phyloP scores from a whole-genome alignment of 345 rosid species.

The Syzygium jambos region DNA sequence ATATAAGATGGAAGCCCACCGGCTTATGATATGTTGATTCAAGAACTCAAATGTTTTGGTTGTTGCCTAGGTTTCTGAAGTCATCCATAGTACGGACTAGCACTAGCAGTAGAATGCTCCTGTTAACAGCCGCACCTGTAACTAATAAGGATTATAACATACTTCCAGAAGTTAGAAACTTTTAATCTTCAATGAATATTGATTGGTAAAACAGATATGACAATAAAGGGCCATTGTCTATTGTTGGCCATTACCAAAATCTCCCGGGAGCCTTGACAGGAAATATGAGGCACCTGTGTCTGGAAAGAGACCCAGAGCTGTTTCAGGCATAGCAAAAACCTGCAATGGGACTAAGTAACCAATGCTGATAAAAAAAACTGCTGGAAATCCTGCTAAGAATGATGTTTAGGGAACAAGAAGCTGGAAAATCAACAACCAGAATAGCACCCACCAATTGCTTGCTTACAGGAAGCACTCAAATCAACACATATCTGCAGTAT shows the following conservation, averaged over 20 bases:
- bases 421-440: not conserved
- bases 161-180: not conserved
- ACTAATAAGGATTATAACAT: not conserved
- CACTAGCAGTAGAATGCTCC: not conserved
- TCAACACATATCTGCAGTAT: not conserved
- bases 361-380: not conserved
- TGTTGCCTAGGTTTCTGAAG: not conserved
- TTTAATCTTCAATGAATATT: not conserved
- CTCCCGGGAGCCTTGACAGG: conserved; percentile 79
- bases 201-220: not conserved
- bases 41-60: not conserved
- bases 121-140: not conserved
- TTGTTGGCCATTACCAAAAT: conserved; percentile 41
- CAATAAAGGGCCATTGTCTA: not conserved
- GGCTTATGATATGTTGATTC: not conserved
- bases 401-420: not conserved
- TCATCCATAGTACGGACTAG: not conserved
- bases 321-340: conserved; percentile 90
- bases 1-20: not conserved
- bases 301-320: conserved; percentile 75
- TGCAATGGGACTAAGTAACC: conserved; percentile 3
- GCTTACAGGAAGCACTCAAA: not conserved
- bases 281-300: conserved; percentile 73
- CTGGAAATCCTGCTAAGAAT: not conserved
- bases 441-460: not conserved